These are phyloP conservation scores for Solanum virginianum DNA, from an alignment of 257 asterid genomes.

Conservation along the genomic window DNA sequence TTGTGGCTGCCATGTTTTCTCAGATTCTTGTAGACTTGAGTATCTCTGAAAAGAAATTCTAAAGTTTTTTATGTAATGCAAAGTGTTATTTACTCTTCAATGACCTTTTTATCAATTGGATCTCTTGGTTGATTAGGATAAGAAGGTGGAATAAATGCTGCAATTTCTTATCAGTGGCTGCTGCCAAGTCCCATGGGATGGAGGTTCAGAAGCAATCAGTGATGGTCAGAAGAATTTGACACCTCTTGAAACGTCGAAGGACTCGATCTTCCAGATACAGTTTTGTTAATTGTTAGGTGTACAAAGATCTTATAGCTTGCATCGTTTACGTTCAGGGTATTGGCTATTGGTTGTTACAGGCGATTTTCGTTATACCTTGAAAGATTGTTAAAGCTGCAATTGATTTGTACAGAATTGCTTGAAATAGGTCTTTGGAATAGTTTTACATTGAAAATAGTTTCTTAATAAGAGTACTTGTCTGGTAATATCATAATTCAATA, in stretches of 20 bases:
- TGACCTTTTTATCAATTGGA: background rate
- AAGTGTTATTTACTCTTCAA: background rate
- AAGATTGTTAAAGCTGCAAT: background rate
- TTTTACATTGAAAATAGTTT: background rate
- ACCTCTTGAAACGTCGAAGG: background rate
- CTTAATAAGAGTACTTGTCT: background rate
- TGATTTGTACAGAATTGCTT: constrained; percentile 27
- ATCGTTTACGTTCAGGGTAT: background rate
- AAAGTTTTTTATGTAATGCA: background rate
- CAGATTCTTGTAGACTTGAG: background rate
- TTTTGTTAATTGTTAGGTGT: background rate
- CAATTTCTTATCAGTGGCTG: background rate
- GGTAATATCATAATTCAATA: background rate
- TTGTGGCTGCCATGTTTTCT: background rate
- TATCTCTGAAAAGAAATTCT: background rate
- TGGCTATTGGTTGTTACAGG: background rate
- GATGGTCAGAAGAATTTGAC: background rate
- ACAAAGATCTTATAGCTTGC: background rate
- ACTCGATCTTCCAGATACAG: background rate
- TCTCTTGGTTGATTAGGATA: background rate
- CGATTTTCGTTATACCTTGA: background rate
- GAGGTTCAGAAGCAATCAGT: background rate
- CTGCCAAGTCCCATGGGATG: background rate
- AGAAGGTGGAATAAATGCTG: background rate
- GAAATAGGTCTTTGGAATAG: constrained; percentile 1